Evolutionary conservation across 1,284 basidiomycete species (phyloP).

Genomic region (Sanguinoderma infundibulare): DNA sequence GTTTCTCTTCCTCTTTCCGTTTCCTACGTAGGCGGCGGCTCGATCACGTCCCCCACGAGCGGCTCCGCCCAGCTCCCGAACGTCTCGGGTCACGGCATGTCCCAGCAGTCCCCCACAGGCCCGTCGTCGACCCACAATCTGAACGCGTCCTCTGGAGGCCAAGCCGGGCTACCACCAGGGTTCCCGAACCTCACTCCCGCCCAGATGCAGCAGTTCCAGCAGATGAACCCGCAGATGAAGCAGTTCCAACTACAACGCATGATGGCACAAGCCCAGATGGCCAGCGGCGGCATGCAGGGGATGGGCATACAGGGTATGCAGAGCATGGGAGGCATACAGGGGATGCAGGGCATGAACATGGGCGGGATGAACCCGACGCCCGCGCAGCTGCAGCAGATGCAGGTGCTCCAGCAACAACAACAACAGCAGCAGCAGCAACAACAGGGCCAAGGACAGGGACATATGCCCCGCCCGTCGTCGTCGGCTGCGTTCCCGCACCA

Average conservation of each 20-base stretch:
- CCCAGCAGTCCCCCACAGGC: conserved; percentile 16
- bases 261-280: conserved; percentile 18
- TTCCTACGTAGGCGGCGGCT: conserved; percentile 8
- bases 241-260: conserved; percentile 22
- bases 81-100: conserved; percentile 21
- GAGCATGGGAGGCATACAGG: conserved; percentile 5
- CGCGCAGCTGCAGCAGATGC: conserved; percentile 26
- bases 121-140: conserved; percentile 9
- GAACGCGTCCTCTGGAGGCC: neutral
- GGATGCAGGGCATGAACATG: conserved; percentile 10
- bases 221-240: conserved; percentile 24
- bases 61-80: conserved; percentile 19
- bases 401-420: conserved; percentile 24
- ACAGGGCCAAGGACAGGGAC: conserved; percentile 5
- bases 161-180: conserved; percentile 3
- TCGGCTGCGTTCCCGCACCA: conserved; percentile 16
- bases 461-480: conserved; percentile 25
- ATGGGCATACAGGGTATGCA: conserved; percentile 11
- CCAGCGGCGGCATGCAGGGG: conserved; percentile 9
- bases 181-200: conserved; percentile 18
- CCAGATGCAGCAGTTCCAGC: conserved; percentile 24
- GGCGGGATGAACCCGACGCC: conserved; percentile 18
- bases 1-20: neutral
- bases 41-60: conserved; percentile 21
- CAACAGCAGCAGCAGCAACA: conserved; percentile 14